A percentile compares a stretch with the other conserved stretches of the same genome.
Evolutionary conservation across 2,329 filamentous ascomycete genomes (phyloP).

Genomic region (Aspergillus sp.): DNA sequence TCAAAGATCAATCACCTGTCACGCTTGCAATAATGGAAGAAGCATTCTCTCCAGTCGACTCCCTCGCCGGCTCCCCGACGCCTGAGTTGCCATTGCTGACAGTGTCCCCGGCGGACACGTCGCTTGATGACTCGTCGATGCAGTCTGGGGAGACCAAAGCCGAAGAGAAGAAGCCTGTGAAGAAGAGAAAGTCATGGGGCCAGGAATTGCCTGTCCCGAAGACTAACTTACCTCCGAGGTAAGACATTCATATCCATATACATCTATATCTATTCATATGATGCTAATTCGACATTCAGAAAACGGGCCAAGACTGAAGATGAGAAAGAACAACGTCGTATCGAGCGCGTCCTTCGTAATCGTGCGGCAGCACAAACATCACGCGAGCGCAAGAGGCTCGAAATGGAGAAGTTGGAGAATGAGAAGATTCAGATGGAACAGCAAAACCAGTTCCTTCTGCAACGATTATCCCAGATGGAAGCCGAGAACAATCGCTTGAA

Average conservation of each 20-base stretch:
- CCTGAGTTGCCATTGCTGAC: constrained; percentile 41
- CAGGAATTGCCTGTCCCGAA: constrained; percentile 95
- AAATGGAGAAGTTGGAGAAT: constrained; percentile 79
- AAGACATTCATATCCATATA: constrained; percentile 34
- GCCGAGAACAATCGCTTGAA: constrained; percentile 54
- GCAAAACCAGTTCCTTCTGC: constrained; percentile 70
- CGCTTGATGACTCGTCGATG: constrained; percentile 31
- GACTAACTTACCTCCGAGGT: constrained; percentile 91
- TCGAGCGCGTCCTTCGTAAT: constrained; percentile 95
- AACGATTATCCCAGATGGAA: constrained; percentile 62
- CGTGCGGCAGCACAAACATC: constrained; percentile 96
- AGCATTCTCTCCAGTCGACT: constrained; percentile 34
- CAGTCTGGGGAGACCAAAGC: constrained; percentile 28
- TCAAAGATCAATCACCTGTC: constrained; percentile 5
- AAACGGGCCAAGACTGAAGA: constrained; percentile 99
- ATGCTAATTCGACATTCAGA: constrained; percentile 45
- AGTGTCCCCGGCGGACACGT: constrained; percentile 45
- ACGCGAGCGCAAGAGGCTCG: constrained; percentile 83
- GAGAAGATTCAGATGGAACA: constrained; percentile 67
- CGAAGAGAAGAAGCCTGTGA: constrained; percentile 70
- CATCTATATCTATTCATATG: not conserved
- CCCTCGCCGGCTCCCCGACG: constrained; percentile 33
- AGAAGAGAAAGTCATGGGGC: constrained; percentile 99
- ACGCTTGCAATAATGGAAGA: constrained; percentile 33
- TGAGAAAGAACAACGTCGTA: constrained; percentile 96